These are phyloP conservation scores for Bacidia gigantensis DNA, from an alignment of 495 filamentous ascomycete genomes.

Conservation along the genomic window DNA sequence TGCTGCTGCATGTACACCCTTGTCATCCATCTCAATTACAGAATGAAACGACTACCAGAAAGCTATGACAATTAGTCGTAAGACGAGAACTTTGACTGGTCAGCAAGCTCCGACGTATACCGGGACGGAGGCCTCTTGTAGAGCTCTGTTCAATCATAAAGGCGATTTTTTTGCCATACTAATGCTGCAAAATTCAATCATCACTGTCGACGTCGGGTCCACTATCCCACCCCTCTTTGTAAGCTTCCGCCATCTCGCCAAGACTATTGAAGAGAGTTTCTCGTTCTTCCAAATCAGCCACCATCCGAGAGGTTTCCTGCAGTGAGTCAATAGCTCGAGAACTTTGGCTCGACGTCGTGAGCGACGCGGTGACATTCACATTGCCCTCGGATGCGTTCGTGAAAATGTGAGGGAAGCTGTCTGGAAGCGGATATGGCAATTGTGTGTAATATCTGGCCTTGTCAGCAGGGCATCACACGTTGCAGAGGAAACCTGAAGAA, in stretches of 20 bases:
- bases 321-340: constrained; percentile 52
- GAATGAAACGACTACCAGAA: too few species aligned
- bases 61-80: too few species aligned
- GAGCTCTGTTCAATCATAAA: too few species aligned
- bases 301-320: constrained; percentile 41
- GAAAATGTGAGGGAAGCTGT: constrained; percentile 69
- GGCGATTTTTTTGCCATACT: too few species aligned
- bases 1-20: too few species aligned
- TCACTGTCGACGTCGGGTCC: constrained; percentile 74
- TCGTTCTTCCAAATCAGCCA: constrained; percentile 60
- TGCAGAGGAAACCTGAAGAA: too few species aligned
- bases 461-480: constrained; percentile 6
- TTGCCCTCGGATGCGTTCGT: constrained; percentile 25
- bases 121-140: too few species aligned
- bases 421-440: constrained; percentile 60
- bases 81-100: too few species aligned
- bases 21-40: too few species aligned
- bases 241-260: constrained; percentile 71
- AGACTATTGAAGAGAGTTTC: constrained; percentile 75
- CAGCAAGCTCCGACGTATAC: too few species aligned
- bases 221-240: constrained; percentile 81
- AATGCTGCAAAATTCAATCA: neutral
- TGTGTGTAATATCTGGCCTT: constrained; percentile 39
- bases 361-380: constrained; percentile 45
- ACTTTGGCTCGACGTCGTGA: constrained; percentile 64